These are phyloP conservation scores for Candida nonsorbophila DNA, from an alignment of 805 yeast species.

Conservation along the genomic window DNA sequence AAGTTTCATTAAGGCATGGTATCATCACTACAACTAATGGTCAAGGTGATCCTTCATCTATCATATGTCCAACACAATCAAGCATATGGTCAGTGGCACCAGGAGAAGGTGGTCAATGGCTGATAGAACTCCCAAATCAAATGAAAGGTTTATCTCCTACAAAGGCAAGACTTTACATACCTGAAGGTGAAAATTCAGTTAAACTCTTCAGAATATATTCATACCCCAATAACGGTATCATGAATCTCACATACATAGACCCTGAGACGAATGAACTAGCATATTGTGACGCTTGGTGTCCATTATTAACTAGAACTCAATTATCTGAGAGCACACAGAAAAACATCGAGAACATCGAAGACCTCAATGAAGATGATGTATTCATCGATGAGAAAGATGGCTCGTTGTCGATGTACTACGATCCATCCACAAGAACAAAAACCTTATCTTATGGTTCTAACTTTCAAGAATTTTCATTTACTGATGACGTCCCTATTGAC, in stretches of 20 bases:
- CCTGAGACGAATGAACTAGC: constrained; percentile 54
- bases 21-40: constrained; percentile 44
- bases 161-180: constrained; percentile 66
- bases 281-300: constrained; percentile 88
- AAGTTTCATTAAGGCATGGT: constrained; percentile 55
- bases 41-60: constrained; percentile 20
- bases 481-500: constrained; percentile 56
- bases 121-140: constrained; percentile 50
- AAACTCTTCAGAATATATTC: constrained; percentile 69
- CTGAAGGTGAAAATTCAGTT: constrained; percentile 46
- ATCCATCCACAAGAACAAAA: constrained; percentile 25
- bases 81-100: constrained; percentile 50
- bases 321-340: constrained; percentile 23
- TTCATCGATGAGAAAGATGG: constrained; percentile 30
- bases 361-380: constrained; percentile 13
- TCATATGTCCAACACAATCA: constrained; percentile 54
- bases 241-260: constrained; percentile 85
- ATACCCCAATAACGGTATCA: constrained; percentile 77
- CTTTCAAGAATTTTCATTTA: constrained; percentile 83
- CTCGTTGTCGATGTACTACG: constrained; percentile 29
- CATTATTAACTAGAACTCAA: constrained; percentile 44
- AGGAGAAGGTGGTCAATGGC: constrained; percentile 58
- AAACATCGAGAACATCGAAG: constrained; percentile 18
- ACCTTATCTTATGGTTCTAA: constrained; percentile 38
- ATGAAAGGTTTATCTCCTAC: constrained; percentile 54